Evolutionary conservation across 1,139 yeast genomes (phyloP), one percentile per base, ranked within the genome.

Genomic region (Eremothecium cymbalariae): DNA sequence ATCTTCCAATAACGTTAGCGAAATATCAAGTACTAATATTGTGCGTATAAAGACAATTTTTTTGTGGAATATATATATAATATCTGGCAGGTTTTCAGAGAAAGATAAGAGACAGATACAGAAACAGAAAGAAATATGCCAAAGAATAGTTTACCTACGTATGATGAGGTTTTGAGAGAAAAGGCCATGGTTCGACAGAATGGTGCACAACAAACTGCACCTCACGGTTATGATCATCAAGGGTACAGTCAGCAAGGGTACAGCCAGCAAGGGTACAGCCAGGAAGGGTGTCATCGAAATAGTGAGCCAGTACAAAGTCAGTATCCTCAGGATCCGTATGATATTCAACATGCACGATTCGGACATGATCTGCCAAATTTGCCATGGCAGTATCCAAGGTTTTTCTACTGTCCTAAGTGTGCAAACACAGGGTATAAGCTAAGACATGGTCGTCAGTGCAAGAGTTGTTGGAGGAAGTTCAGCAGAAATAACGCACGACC

Each of bases 331-430:
- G 40, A 6, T 32, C 38, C 14, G 28, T 28, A 16, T 48, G 41
- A 6, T 39, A 39, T 34, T 13, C 38, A 42, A 29, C 41, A 44
- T 16, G 19, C 40, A 18, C 32, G 39, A 34, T 41, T n/a, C n/a
- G n/a, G n/a, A n/a, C n/a, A n/a, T n/a, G n/a, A 29, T 28, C 17
- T 18, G 6, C 21, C 19, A 26, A 48, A 50, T 11, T 62, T 80
- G 3, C 94, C 94, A 1, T 82, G 84, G 69, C 58, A 58, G 33
- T 84, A 81, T 50, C 94, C 94, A 1, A 57, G 48, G 2, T 66
- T 74, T 2, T 78, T 65, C 52, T 62, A 64, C 43, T 85, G 95
- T 51, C 60, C 63, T 6, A 79, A 78, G 49, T 85, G 95, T 60
- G 62, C 69, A 38, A 85, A 85, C 51, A 80, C 93, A 0, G 95